Percentiles rank a stretch among this genome's conserved stretches.
phyloP scores from a whole-genome alignment of 2,329 filamentous ascomycete genomes.

The Ceratocystis papillata region DNA sequence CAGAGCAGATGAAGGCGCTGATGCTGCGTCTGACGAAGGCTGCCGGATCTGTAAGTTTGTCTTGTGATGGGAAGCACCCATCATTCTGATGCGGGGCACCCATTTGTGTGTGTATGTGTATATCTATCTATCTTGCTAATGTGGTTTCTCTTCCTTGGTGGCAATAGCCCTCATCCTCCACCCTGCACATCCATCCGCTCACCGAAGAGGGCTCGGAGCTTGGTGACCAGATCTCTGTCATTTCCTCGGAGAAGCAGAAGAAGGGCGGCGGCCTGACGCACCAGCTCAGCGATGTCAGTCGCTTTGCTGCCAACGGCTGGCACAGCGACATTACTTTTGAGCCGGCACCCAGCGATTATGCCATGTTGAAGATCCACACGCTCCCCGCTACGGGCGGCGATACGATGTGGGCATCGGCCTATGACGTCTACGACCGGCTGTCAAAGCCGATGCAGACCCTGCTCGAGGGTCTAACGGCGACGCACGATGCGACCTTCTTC shows the following conservation, averaged over 20 bases:
- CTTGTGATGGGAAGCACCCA: not conserved
- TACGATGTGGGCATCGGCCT: conserved; percentile 53
- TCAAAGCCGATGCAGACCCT: conserved; percentile 41
- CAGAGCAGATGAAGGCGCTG: conserved; percentile 50
- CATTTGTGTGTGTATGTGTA: not conserved
- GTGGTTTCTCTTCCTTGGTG: not conserved
- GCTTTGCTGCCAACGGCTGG: conserved; percentile 35
- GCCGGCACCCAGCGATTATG: conserved; percentile 48
- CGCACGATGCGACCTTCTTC: conserved; percentile 41
- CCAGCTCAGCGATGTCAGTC: conserved; percentile 40
- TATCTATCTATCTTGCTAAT: not conserved
- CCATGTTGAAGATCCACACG: conserved; percentile 46
- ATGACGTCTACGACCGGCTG: conserved; percentile 49
- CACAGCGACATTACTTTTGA: conserved; percentile 52
- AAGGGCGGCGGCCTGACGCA: conserved; percentile 44
- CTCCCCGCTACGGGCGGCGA: conserved; percentile 48
- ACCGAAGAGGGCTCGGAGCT: conserved; percentile 45
- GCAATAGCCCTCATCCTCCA: conserved; percentile 44
- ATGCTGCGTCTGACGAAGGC: conserved; percentile 49
- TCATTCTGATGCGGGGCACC: too few species aligned
- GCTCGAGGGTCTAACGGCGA: conserved; percentile 42
- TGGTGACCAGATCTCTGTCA: conserved; percentile 47
- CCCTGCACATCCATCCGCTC: conserved; percentile 50
- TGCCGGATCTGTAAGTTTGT: conserved; percentile 33
- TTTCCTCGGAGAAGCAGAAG: conserved; percentile 46